A percentile compares a stretch with the other conserved stretches of the same genome.
Conservation (phyloP, 257 asterid species). For the Capsicum baccatum region DNA sequence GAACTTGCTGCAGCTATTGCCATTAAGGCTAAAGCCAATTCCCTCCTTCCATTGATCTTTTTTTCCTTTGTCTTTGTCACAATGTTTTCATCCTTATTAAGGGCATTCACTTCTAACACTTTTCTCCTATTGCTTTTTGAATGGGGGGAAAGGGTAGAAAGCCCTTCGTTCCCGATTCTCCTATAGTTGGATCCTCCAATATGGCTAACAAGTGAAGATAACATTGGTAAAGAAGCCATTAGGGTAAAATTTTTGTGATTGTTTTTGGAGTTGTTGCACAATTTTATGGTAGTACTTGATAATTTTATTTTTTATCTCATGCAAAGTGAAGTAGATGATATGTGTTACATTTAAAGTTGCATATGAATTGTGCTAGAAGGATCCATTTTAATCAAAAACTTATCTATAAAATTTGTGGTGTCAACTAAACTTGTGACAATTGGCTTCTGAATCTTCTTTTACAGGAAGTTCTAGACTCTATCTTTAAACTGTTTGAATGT, state of each 20-base stretch:
- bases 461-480: neutral
- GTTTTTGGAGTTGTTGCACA: neutral
- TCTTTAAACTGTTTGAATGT: too few relatives aligned
- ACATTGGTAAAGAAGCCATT: constrained; percentile 57
- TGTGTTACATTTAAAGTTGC: constrained; percentile 4
- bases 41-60: constrained; percentile 59
- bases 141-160: too few relatives aligned
- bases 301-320: neutral
- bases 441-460: constrained; percentile 8
- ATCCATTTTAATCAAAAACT: neutral
- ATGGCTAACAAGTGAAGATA: constrained; percentile 49
- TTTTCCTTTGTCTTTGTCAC: constrained; percentile 39
- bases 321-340: neutral
- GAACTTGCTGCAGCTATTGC: constrained; percentile 57
- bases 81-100: constrained; percentile 42
- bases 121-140: constrained; percentile 40
- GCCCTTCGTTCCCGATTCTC: too few relatives aligned
- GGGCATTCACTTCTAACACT: constrained; percentile 49
- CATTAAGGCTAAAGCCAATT: constrained; percentile 58
- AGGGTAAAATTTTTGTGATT: neutral
- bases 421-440: neutral
- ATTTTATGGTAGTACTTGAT: neutral
- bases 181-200: too few relatives aligned
- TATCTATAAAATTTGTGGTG: neutral
- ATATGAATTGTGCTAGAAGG: constrained; percentile 18